Conservation (phyloP, 345 rosid genomes). For the Mercurialis annua region DNA sequence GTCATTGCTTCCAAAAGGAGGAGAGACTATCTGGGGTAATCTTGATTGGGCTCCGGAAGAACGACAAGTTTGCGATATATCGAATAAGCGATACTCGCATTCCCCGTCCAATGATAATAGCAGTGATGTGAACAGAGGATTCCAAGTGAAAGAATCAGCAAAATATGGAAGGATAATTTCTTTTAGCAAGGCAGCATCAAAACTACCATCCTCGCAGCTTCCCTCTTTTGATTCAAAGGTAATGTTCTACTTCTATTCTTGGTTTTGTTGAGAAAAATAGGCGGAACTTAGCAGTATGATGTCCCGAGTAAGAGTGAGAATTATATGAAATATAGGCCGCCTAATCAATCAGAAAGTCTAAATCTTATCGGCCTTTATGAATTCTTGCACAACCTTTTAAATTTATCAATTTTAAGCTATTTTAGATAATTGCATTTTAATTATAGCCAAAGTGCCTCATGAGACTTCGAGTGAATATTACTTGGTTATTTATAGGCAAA, state of each 20-base stretch:
- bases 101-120: constrained; percentile 19
- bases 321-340: background rate
- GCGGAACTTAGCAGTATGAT: background rate
- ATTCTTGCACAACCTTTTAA: no score
- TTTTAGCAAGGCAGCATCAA: constrained; percentile 51
- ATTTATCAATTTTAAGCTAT: no score
- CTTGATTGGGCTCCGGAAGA: constrained; percentile 64
- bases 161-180: constrained; percentile 66
- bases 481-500: no score
- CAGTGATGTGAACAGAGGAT: constrained; percentile 27
- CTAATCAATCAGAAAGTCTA: no score
- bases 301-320: background rate
- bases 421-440: no score
- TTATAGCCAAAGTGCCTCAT: no score
- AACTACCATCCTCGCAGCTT: constrained; percentile 46
- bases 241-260: background rate
- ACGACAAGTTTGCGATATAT: constrained; percentile 33
- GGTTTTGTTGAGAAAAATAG: no score
- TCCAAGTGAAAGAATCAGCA: constrained; percentile 32
- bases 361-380: no score
- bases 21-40: constrained; percentile 73
- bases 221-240: constrained; percentile 40
- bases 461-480: no score
- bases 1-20: constrained; percentile 73
- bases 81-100: constrained; percentile 32